These are phyloP conservation scores for Pulveroboletus sp. DNA, from an alignment of 768 basidiomycete species.

Conservation along the genomic window DNA sequence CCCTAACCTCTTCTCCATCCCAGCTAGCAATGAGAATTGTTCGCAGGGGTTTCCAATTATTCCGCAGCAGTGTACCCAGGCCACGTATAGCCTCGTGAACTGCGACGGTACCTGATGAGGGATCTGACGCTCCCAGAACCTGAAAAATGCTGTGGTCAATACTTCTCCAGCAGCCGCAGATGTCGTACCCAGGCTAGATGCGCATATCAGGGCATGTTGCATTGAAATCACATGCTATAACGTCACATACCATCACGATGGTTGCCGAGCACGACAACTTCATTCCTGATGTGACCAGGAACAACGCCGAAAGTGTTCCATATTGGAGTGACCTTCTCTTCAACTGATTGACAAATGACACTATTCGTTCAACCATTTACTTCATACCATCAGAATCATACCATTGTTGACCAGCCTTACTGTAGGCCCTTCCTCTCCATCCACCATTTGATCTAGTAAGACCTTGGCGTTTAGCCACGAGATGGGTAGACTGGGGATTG, in stretches of 20 bases:
- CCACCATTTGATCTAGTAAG: conserved; percentile 47
- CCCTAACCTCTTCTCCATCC: conserved; percentile 67
- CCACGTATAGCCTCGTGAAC: conserved; percentile 55
- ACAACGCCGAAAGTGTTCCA: conserved; percentile 89
- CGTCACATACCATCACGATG: conserved; percentile 76
- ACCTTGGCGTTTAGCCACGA: conserved; percentile 80
- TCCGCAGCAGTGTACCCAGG: conserved; percentile 45
- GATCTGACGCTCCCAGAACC: conserved; percentile 53
- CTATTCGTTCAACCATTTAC: background rate
- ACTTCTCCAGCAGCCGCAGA: background rate
- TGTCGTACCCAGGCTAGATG: conserved; percentile 22
- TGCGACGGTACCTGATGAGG: conserved; percentile 53
- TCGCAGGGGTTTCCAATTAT: conserved; percentile 67
- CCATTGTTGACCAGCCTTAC: conserved; percentile 57
- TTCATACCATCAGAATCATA: conserved; percentile 19
- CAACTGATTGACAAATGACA: conserved; percentile 41
- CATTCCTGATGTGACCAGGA: conserved; percentile 79
- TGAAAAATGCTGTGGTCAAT: conserved; percentile 11
- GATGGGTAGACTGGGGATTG: conserved; percentile 85
- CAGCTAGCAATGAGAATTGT: conserved; percentile 75
- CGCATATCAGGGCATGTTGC: conserved; percentile 6
- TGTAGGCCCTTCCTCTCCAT: conserved; percentile 34
- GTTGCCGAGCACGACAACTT: conserved; percentile 82
- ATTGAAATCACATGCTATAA: background rate
- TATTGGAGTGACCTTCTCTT: conserved; percentile 80